Base-by-base conservation (phyloP, 2,329 filamentous ascomycete genomes). In the Metarhizium guizhouense region DNA sequence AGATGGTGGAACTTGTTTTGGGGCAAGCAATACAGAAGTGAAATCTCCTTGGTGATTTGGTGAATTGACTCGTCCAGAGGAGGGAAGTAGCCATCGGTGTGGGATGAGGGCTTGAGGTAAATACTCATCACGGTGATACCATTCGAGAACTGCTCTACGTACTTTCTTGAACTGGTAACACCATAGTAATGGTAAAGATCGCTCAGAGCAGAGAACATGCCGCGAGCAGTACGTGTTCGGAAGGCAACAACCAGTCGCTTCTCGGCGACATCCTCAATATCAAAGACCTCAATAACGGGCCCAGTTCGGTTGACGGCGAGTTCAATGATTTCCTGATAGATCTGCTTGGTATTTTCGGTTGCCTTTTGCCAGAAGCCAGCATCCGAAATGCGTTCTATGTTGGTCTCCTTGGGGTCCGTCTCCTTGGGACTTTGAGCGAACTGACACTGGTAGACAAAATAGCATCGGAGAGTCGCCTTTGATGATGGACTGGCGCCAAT, bases 111-210 rank as follows among this genome's bases (percentile, higher is more conserved):
- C 62, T 87, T 86, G 58, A 99, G 81, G 73, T 99, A 99, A 60
- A 96, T 83, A 63, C 91, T 96, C 81, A 97, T 95, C 72, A 97
- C 88, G 14, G 90, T 95, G 70, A 96, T 95, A 59, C 94, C 94
- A 72, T 99, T 99, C 67, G 92, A 94, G 79, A 99, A 99, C 74
- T 97, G 94, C 75, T 99, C 90, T 51, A 99, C 88, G 68, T 99
- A 99, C 76, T 99, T 99, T 64, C 94, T 83, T 32, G 94, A 94
- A 67, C 90, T 95, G 2, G 94, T 99, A 59, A 97, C 82, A 47
- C 94, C 93, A 68, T 99, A 99, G 82, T 96, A 97, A 76, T 99
- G 94, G 77, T 99, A 99, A 42, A 99, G 79, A 70, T 97, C 92
- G 61, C 90, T 95, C 64, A 99, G 76, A 32, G 94, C 91, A 64